Percentiles rank a stretch among this genome's conserved stretches.
phyloP scores from a whole-genome alignment of 83 land plant genomes.

The Diphasiastrum complanatum region DNA sequence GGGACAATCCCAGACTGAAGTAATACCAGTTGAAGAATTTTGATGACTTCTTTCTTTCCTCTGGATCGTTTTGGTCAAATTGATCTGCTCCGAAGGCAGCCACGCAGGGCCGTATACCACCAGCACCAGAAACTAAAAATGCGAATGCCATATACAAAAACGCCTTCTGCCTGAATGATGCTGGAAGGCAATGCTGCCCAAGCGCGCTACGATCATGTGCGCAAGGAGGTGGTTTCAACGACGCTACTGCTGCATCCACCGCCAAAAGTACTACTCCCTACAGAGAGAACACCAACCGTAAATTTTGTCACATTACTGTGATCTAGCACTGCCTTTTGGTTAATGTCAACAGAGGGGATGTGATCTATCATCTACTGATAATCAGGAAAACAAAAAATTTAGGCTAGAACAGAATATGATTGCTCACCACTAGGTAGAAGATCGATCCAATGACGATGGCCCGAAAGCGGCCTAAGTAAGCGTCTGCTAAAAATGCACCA shows the following conservation, averaged over 20 bases:
- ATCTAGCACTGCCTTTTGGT: background rate
- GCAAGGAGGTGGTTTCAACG: slow-evolving; percentile 14
- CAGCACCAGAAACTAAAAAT: slow-evolving; percentile 29
- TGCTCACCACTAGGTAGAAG: slow-evolving; percentile 13
- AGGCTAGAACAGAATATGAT: background rate
- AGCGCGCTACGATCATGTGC: too few species aligned
- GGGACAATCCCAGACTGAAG: slow-evolving; percentile 20
- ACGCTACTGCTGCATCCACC: background rate
- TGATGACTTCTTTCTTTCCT: slow-evolving; percentile 27
- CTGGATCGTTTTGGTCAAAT: slow-evolving; percentile 39
- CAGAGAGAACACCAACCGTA: background rate
- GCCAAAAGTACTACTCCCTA: slow-evolving; percentile 16
- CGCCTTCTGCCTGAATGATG: slow-evolving; percentile 21
- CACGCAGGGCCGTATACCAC: slow-evolving; percentile 37
- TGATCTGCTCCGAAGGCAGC: slow-evolving; percentile 43
- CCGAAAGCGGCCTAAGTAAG: slow-evolving; percentile 10
- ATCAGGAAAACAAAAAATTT: background rate
- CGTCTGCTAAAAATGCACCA: slow-evolving; percentile 16
- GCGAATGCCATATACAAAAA: slow-evolving; percentile 29
- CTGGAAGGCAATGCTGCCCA: slow-evolving; percentile 13
- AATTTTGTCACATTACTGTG: background rate
- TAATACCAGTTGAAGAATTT: slow-evolving; percentile 46
- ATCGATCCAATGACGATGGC: slow-evolving; percentile 6
- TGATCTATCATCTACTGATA: too few species aligned
- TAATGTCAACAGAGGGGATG: too few species aligned